phyloP scores from a whole-genome alignment of 73 alveolate genomes.

The Paramecium biaurelia region DNA sequence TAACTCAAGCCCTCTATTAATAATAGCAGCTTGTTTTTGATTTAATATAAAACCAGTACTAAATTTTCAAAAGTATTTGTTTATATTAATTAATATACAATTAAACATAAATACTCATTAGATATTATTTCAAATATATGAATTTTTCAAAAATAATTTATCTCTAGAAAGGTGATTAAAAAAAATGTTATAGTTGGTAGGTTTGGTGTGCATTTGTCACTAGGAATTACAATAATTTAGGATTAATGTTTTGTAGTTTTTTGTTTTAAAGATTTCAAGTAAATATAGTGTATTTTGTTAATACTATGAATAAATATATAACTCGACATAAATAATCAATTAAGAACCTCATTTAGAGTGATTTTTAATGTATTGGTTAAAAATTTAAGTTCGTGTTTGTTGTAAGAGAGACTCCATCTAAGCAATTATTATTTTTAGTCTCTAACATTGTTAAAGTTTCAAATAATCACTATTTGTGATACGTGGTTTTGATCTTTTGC shows the following conservation, averaged over 20 bases:
- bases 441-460: conserved; percentile 22
- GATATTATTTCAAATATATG: neutral
- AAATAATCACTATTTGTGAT: neutral
- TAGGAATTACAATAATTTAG: neutral
- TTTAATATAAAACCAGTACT: neutral
- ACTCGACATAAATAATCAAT: neutral
- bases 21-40: neutral
- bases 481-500: neutral
- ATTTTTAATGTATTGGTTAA: neutral
- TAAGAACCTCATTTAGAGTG: neutral
- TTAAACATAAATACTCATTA: neutral
- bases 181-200: neutral
- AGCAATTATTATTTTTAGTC: neutral
- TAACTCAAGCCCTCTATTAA: neutral
- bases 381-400: conserved; percentile 1
- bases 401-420: neutral
- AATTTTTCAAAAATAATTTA: neutral
- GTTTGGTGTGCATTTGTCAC: neutral
- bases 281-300: neutral
- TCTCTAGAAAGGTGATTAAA: neutral
- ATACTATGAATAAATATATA: neutral
- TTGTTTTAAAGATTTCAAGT: neutral
- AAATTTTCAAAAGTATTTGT: neutral
- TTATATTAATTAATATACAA: neutral
- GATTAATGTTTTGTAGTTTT: neutral